Evolutionary conservation across 2,329 filamentous ascomycete genomes (phyloP).

Genomic region (Cryphonectria radicalis): DNA sequence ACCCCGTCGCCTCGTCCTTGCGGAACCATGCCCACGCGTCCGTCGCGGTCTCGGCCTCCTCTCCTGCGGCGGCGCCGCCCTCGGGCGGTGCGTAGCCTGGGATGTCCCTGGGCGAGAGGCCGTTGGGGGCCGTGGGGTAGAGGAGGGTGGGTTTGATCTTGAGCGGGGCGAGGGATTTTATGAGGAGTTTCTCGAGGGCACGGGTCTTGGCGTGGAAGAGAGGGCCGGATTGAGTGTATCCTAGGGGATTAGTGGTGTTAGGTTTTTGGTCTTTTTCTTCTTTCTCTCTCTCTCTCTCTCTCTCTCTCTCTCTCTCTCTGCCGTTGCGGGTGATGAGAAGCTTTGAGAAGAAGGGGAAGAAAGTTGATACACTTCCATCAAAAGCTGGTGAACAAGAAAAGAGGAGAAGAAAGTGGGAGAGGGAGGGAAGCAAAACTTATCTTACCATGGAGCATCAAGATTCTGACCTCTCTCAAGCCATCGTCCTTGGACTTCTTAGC

Average conservation of each 20-base stretch:
- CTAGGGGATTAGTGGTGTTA: conserved; percentile 42
- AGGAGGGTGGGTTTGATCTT: conserved; percentile 54
- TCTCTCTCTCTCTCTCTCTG: too few relatives aligned
- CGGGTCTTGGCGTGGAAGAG: conserved; percentile 89
- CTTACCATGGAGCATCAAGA: conserved; percentile 77
- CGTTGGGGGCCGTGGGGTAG: conserved; percentile 72
- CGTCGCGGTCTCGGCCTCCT: conserved; percentile 47
- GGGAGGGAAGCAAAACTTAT: background rate
- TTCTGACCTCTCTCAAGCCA: conserved; percentile 60
- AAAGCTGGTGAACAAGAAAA: background rate
- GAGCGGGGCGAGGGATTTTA: conserved; percentile 70
- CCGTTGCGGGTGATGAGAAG: too few relatives aligned
- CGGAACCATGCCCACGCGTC: conserved; percentile 86
- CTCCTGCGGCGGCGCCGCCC: conserved; percentile 41
- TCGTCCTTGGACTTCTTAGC: conserved; percentile 38
- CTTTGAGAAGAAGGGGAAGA: background rate
- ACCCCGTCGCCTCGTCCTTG: conserved; percentile 65
- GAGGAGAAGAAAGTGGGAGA: background rate
- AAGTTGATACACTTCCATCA: too few relatives aligned
- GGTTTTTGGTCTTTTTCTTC: background rate
- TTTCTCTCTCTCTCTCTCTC: too few relatives aligned
- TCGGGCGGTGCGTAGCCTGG: conserved; percentile 64
- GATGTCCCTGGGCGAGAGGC: conserved; percentile 67
- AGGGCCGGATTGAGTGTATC: conserved; percentile 88
- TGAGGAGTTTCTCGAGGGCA: conserved; percentile 79